Base-by-base conservation (phyloP, 1,284 basidiomycete species). In the Phlebopus sp. region DNA sequence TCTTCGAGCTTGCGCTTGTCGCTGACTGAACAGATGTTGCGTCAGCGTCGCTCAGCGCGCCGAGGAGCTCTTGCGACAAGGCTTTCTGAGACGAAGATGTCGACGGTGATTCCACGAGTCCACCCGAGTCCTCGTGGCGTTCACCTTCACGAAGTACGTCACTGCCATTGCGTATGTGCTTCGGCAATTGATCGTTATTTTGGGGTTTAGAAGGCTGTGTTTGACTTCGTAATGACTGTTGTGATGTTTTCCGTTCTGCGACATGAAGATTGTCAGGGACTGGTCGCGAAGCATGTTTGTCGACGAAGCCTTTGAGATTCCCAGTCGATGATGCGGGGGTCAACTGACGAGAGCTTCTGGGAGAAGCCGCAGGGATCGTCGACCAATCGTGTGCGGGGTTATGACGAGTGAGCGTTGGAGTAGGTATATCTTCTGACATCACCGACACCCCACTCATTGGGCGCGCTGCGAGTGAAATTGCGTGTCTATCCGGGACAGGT, bases 31-130 rank as follows among this genome's bases (percentile, higher is more conserved):
- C 53, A 10, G 75, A 77, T 19, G 62, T 67, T 2, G 62, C 54
- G 62, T 77, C 76, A 2, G 64, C 62, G 60, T 75, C 73, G 53
- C 63, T 66, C 23, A 57, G 46, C 5, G 44, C 46, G 4, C 55
- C 56, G 25, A 56, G 55, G n/a, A 59, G 60, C 10, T 68, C 59
- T 27, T 56, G 59, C 7, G 71, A 55, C 29, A 54, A 47, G n/a
- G 53, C 43, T 54, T 55, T 53, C n/a, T 56, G 54, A 21, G 40
- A 17, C 3, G 32, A 18, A 10, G 68, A 47, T 9, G 67, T 59
- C 5, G 75, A 77, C 4, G 81, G 79, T 8, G 79, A 78, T 50
- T 82, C 79, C 37, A 77, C 69, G 41, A 82, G 3, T 5, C 36
- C 47, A 13, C 25, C 50, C 13, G 45, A 37, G 6, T 60, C 65